phyloP scores from a whole-genome alignment of 1,139 yeast species.

The Saccharomyces pastorianus region DNA sequence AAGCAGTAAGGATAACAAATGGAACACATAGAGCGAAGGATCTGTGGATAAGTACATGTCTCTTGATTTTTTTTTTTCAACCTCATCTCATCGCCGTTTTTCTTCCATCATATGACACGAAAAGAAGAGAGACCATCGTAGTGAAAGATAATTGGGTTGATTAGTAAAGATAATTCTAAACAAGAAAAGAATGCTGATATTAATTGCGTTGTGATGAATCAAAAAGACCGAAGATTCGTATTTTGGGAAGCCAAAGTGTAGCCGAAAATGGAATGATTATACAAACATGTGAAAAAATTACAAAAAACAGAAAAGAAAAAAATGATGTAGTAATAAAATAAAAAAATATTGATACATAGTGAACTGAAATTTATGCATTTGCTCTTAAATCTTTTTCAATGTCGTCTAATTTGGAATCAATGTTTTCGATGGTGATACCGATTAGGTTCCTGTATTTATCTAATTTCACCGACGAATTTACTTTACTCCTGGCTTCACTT shows the following conservation, averaged over 20 bases:
- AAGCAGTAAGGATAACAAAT: neutral
- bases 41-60: neutral
- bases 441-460: slow-evolving; percentile 74
- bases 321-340: neutral
- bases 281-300: neutral
- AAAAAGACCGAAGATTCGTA: no score
- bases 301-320: neutral
- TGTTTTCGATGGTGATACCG: slow-evolving; percentile 68
- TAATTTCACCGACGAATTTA: slow-evolving; percentile 43
- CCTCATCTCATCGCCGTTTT: slow-evolving; percentile 20
- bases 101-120: neutral
- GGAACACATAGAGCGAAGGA: neutral
- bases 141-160: neutral
- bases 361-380: slow-evolving; percentile 5
- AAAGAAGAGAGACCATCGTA: neutral
- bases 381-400: slow-evolving; percentile 37
- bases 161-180: neutral
- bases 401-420: slow-evolving; percentile 63
- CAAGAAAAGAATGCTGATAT: no score
- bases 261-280: neutral
- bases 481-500: slow-evolving; percentile 32
- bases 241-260: neutral
- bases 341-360: neutral
- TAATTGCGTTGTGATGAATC: no score
- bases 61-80: neutral